Evolutionary conservation across 768 basidiomycete genomes (phyloP).

Genomic region (Mrakia blollopis): DNA sequence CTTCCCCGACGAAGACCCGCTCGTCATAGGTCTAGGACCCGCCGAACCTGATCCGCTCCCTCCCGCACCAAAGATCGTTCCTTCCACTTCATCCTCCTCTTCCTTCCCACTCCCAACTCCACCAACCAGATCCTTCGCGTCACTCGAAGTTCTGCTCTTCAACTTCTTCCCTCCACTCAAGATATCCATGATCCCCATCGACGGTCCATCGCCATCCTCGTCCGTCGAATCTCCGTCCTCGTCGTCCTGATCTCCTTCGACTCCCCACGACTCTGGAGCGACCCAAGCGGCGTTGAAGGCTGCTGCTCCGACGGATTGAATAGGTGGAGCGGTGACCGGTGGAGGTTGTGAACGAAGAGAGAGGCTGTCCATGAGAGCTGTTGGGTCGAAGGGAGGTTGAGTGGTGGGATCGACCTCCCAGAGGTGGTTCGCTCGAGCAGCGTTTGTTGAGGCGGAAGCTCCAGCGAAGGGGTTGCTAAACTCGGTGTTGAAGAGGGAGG

Average conservation of each 20-base stretch:
- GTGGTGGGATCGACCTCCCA: constrained; percentile 25
- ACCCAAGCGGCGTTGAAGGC: constrained; percentile 27
- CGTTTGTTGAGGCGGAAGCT: neutral
- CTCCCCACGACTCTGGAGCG: constrained; percentile 52
- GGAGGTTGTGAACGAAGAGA: neutral
- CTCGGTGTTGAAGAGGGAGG: constrained; percentile 32
- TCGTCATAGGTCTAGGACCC: constrained; percentile 16
- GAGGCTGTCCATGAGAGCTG: constrained; percentile 5
- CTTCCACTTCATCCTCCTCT: neutral
- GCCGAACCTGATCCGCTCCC: constrained; percentile 28
- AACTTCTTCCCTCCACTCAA: neutral
- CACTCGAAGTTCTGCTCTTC: neutral
- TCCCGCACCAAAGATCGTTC: constrained; percentile 7
- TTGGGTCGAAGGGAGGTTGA: constrained; percentile 16
- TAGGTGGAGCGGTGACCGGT: constrained; percentile 16
- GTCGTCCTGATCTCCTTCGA: constrained; percentile 45
- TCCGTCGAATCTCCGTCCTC: constrained; percentile 37
- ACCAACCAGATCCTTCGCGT: constrained; percentile 26
- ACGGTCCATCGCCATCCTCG: constrained; percentile 33
- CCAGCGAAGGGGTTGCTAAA: constrained; percentile 43
- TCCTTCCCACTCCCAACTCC: constrained; percentile 14
- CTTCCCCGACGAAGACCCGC: constrained; percentile 27
- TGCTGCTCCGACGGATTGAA: constrained; percentile 4
- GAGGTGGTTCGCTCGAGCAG: constrained; percentile 16
- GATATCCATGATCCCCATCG: constrained; percentile 23